Evolutionary conservation across 306 rosid species (phyloP), one percentile per base, ranked within the genome.

Genomic region (Malus sylvestris): DNA sequence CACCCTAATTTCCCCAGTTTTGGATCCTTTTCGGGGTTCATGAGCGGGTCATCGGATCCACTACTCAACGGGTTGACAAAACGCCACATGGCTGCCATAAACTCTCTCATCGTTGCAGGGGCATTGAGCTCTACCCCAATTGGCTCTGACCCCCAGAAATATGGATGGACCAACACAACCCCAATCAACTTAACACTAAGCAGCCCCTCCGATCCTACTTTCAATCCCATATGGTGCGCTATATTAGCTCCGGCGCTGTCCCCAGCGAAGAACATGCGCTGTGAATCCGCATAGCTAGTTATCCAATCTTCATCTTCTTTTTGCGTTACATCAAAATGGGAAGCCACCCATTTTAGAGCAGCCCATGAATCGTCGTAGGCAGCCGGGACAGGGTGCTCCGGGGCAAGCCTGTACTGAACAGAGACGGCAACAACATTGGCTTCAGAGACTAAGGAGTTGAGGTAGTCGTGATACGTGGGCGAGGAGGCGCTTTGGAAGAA

Each of bases 331-430:
- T 40, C 44, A 30, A 53, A 49, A 71, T 71, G 75, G 5, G 75
- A 68, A 16, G 16, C 59, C 8, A 49, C 27, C 64, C 64, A 71
- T 30, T 71, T 72, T 16, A 87, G 38, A 5, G 83, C 87, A 3
- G 65, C 88, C 90, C 91, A 86, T 3, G 90, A 22, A 53, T 89
- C 91, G 5, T 87, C 82, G 67, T 78, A 86, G 14, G 84, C 83
- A 44, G 66, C 20, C 0, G 91, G 94, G 32, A 89, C 71, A 4
- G 82, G 89, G 40, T 79, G 79, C 64, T 89, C 91, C 0, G 91
- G 94, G 13, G 88, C 94, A 1, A 85, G 35, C 22, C 90, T 42
- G 84, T 86, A 89, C 10, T 87, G 57, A 2, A 89, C 81, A 30
- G 94, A 87, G 32, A 81, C 46, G 0, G 80, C 71, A 14, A 84